These are phyloP conservation scores for Heterobasidion irregulare DNA, from an alignment of 1,284 basidiomycete species.

Conservation along the genomic window DNA sequence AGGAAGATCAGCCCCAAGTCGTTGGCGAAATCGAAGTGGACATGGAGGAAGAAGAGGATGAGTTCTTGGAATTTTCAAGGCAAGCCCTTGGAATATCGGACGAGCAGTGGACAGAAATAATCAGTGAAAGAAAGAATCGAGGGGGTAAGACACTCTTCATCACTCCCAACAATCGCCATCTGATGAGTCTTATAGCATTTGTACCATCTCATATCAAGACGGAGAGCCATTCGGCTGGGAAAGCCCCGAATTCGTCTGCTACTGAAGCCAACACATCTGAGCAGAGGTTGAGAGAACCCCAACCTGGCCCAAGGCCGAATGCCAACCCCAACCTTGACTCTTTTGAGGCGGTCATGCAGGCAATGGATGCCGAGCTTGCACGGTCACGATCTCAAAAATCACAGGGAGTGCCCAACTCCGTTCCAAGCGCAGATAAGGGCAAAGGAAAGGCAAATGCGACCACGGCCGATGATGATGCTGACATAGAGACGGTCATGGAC, in stretches of 20 bases:
- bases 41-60: conserved; percentile 85
- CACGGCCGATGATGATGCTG: conserved; percentile 29
- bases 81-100: conserved; percentile 83
- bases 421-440: conserved; percentile 8
- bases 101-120: conserved; percentile 76
- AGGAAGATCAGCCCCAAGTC: conserved; percentile 70
- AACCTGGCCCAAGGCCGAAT: conserved; percentile 29
- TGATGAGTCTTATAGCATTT: conserved; percentile 42
- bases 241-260: conserved; percentile 4
- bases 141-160: conserved; percentile 49
- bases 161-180: neutral
- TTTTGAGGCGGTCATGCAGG: conserved; percentile 91
- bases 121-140: conserved; percentile 63
- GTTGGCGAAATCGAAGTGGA: conserved; percentile 80
- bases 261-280: neutral
- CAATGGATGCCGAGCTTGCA: conserved; percentile 81
- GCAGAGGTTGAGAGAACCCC: conserved; percentile 10
- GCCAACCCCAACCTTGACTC: conserved; percentile 72
- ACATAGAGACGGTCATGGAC: conserved; percentile 79
- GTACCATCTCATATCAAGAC: conserved; percentile 42
- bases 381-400: conserved; percentile 26
- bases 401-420: conserved; percentile 5
- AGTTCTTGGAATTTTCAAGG: conserved; percentile 88
- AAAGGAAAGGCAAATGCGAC: conserved; percentile 26
- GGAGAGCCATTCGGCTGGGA: conserved; percentile 11